phyloP scores from a whole-genome alignment of 495 filamentous ascomycete species.

The Cercophora newfieldiana region DNA sequence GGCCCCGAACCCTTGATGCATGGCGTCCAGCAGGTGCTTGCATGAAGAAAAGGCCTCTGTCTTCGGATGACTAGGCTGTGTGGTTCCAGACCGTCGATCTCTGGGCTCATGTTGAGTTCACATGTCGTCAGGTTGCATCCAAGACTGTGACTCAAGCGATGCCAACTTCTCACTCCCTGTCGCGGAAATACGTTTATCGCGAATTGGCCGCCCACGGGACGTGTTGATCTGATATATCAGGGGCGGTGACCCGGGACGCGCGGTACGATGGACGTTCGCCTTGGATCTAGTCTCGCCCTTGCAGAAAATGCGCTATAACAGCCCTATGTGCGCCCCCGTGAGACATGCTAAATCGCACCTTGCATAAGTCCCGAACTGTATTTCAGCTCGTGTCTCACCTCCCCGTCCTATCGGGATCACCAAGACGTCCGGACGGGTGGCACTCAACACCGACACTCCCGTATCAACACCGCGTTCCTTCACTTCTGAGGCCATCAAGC shows the following conservation, averaged over 20 bases:
- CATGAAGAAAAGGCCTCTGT: not conserved
- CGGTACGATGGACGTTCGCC: not conserved
- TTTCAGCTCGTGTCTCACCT: not conserved
- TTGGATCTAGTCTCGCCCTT: not conserved
- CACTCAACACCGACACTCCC: not conserved
- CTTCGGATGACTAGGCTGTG: too few species aligned
- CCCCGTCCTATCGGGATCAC: not conserved
- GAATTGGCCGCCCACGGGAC: not conserved
- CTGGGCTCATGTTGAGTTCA: not conserved
- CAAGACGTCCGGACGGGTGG: not conserved
- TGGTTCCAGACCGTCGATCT: not conserved
- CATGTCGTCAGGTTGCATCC: not conserved
- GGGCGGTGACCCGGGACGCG: not conserved
- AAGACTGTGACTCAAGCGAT: not conserved
- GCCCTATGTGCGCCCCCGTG: not conserved
- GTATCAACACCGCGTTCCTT: not conserved
- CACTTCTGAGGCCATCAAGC: not conserved
- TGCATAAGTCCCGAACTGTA: not conserved
- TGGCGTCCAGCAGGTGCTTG: not conserved
- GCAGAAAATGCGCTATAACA: not conserved
- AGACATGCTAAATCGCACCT: not conserved
- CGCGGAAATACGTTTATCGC: not conserved
- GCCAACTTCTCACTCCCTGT: not conserved
- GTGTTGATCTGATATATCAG: not conserved
- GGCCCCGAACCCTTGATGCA: not conserved